Percentiles rank a stretch among this genome's conserved stretches.
Conservation (phyloP, 805 yeast species). For the Monosporozyma yasuniensis region DNA sequence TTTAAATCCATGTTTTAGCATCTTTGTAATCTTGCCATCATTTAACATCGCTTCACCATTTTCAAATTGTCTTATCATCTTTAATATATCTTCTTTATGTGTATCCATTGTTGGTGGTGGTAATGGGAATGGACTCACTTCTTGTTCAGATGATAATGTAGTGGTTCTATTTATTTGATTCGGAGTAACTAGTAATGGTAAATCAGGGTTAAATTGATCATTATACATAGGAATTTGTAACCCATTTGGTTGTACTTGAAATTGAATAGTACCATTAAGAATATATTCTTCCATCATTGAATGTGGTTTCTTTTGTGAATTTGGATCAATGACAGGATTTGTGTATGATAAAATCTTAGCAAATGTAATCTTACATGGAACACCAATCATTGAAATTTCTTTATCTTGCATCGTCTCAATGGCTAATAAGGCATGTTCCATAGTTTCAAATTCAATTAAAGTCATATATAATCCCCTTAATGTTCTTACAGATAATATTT, state of each 20-base stretch:
- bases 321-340: neutral
- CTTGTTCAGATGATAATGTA: conserved; percentile 17
- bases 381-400: conserved; percentile 66
- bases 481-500: conserved; percentile 51
- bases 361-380: conserved; percentile 67
- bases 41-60: neutral
- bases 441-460: conserved; percentile 59
- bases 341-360: conserved; percentile 47
- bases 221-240: conserved; percentile 23
- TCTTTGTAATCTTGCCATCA: conserved; percentile 29
- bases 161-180: neutral
- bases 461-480: conserved; percentile 42
- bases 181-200: neutral
- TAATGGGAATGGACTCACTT: conserved; percentile 27
- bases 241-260: conserved; percentile 25
- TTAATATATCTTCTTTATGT: neutral
- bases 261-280: conserved; percentile 23
- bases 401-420: conserved; percentile 73
- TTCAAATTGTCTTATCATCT: neutral
- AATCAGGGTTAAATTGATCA: conserved; percentile 4
- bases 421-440: conserved; percentile 73
- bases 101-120: conserved; percentile 26
- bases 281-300: conserved; percentile 28
- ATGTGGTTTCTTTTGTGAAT: conserved; percentile 10
- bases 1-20: conserved; percentile 36